Percentiles rank a stretch among this genome's conserved stretches.
Evolutionary conservation across 139 green algal genomes (phyloP).

Genomic region (Volvox reticuliferus): DNA sequence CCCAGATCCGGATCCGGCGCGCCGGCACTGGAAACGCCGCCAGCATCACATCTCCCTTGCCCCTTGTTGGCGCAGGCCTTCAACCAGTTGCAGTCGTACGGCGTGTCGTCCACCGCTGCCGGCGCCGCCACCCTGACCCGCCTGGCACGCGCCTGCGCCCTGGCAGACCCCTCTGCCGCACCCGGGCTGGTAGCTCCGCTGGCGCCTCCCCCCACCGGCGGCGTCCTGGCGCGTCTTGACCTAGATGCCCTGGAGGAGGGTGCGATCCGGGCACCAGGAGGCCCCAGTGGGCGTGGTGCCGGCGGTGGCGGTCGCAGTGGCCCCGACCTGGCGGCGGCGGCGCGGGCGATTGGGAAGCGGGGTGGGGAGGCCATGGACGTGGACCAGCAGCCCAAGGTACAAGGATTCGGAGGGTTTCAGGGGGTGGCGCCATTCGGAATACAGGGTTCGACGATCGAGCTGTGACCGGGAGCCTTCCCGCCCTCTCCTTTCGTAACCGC

Average conservation of each 20-base stretch:
- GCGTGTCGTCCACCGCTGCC: slow-evolving; percentile 7
- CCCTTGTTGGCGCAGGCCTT: neutral
- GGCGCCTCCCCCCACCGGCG: neutral
- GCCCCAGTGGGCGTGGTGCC: neutral
- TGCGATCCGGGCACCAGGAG: slow-evolving; percentile 4
- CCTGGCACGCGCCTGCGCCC: slow-evolving; percentile 56
- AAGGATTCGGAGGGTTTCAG: too few relatives aligned
- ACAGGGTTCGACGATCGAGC: too few relatives aligned
- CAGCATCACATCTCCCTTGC: too few relatives aligned
- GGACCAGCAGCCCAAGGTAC: slow-evolving; percentile 32
- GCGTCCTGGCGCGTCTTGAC: slow-evolving; percentile 47
- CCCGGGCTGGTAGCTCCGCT: slow-evolving; percentile 17
- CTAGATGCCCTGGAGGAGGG: slow-evolving; percentile 71
- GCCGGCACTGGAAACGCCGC: too few relatives aligned
- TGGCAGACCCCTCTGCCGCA: slow-evolving; percentile 54
- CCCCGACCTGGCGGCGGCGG: slow-evolving; percentile 5
- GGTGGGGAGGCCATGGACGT: slow-evolving; percentile 44
- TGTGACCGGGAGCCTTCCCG: too few relatives aligned
- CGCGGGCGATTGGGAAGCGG: slow-evolving; percentile 15
- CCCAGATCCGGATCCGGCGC: too few relatives aligned
- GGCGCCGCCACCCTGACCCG: slow-evolving; percentile 49
- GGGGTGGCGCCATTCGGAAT: too few relatives aligned
- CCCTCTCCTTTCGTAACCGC: too few relatives aligned
- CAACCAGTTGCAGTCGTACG: slow-evolving; percentile 41
- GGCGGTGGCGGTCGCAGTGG: neutral